Evolutionary conservation across 306 rosid genomes (phyloP).

Genomic region (Castanea sativa): DNA sequence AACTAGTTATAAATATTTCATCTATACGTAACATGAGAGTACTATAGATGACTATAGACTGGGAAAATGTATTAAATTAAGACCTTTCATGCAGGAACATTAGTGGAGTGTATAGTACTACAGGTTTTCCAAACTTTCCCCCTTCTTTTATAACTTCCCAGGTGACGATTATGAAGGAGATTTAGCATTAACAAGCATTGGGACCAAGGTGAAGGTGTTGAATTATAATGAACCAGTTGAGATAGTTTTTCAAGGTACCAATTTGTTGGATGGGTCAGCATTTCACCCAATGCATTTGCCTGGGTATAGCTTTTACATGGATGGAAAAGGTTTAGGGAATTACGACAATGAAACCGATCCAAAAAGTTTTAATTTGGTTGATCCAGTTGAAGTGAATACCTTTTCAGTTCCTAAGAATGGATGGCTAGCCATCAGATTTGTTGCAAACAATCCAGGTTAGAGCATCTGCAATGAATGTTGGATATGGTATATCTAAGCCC

Average conservation of each 20-base stretch:
- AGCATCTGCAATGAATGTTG: no score
- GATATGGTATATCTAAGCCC: no score
- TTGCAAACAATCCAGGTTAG: no score
- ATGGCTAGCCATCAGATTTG: background rate
- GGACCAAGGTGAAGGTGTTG: conserved; percentile 11
- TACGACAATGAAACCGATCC: conserved; percentile 9
- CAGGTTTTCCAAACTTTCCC: conserved; percentile 7
- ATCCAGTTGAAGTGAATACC: conserved; percentile 30
- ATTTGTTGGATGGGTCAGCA: background rate
- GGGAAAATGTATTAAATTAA: background rate
- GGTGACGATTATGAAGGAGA: background rate
- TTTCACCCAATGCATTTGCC: conserved; percentile 20
- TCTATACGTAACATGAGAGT: no score
- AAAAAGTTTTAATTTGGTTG: conserved; percentile 27
- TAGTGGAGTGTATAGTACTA: background rate
- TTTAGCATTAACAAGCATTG: background rate
- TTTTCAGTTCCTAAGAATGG: conserved; percentile 30
- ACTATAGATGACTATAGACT: no score
- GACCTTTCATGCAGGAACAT: background rate
- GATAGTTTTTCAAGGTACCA: conserved; percentile 16
- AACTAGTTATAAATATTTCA: no score
- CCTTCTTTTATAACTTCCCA: conserved; percentile 2
- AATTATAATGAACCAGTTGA: conserved; percentile 10
- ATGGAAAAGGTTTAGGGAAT: background rate
- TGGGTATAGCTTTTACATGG: conserved; percentile 1